Conservation (phyloP, 257 asterid species). For the Lavandula angustifolia region DNA sequence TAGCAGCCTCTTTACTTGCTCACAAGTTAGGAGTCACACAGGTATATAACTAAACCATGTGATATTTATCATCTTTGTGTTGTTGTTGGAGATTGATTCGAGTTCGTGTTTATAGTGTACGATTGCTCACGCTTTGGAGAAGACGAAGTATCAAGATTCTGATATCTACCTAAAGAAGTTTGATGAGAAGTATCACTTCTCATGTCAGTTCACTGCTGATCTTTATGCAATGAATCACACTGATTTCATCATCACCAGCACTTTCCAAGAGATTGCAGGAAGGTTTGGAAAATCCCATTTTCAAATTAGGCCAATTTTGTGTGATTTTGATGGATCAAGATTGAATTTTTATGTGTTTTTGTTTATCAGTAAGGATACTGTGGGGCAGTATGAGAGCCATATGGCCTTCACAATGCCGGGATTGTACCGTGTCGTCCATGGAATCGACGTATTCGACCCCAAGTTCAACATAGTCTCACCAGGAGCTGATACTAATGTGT, state of each 20-base stretch:
- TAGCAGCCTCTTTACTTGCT: conserved; percentile 90
- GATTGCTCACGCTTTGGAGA: conserved; percentile 95
- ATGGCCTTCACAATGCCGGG: conserved; percentile 98
- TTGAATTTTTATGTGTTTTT: not conserved
- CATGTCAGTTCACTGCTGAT: conserved; percentile 96
- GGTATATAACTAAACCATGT: conserved; percentile 38
- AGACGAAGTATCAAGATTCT: conserved; percentile 91
- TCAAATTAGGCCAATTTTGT: too few relatives aligned
- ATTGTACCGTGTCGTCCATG: conserved; percentile 87
- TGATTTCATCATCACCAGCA: conserved; percentile 98
- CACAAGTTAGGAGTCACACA: conserved; percentile 95
- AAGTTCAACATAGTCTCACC: conserved; percentile 97
- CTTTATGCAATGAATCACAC: conserved; percentile 97
- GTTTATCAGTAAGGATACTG: conserved; percentile 79
- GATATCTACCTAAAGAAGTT: conserved; percentile 73
- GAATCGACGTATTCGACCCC: conserved; percentile 90
- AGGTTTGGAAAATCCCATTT: conserved; percentile 40
- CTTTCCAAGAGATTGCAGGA: conserved; percentile 98
- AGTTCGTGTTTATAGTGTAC: conserved; percentile 54
- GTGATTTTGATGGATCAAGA: too few relatives aligned
- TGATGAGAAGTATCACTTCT: conserved; percentile 92
- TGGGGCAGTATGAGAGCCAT: conserved; percentile 97
- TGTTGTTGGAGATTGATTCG: not conserved
- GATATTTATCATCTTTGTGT: not conserved
- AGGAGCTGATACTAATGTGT: conserved; percentile 77